Conservation (phyloP, 2,329 filamentous ascomycete species). For the Cercospora berteroae region DNA sequence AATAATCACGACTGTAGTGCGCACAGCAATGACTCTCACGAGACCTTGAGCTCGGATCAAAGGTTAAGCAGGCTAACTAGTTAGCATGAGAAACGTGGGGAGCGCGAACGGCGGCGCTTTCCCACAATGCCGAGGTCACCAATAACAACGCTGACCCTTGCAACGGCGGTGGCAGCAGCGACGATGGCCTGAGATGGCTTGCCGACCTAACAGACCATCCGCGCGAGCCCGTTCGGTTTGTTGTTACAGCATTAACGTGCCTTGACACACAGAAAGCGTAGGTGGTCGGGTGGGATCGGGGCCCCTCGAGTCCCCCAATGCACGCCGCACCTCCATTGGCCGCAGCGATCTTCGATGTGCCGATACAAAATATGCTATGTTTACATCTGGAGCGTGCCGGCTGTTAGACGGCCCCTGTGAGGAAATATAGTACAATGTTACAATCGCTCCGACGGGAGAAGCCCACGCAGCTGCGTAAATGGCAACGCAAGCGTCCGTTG, state of each 20-base stretch:
- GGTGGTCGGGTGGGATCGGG: neutral
- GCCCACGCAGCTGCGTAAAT: neutral
- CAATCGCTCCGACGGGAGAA: neutral
- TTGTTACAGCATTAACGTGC: neutral
- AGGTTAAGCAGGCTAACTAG: constrained; percentile 6
- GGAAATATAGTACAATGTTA: neutral
- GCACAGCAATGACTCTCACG: constrained; percentile 16
- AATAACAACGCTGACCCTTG: neutral
- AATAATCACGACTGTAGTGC: constrained; percentile 7
- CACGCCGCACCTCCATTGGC: neutral
- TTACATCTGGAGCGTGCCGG: neutral
- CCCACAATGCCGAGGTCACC: neutral
- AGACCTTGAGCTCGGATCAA: constrained; percentile 14
- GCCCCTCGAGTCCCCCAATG: neutral
- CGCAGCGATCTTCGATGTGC: neutral
- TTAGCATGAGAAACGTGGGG: constrained; percentile 7
- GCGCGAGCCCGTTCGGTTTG: neutral
- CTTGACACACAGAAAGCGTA: neutral
- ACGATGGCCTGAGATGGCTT: neutral
- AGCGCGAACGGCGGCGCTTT: neutral
- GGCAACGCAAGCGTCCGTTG: neutral
- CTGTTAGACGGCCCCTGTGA: neutral
- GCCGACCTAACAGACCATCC: neutral
- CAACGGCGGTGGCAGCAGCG: neutral
- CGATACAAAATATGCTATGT: neutral